Evolutionary conservation across 2,329 filamentous ascomycete genomes (phyloP), one percentile per base, ranked within the genome.

Genomic region (Gnomoniopsis sp.): DNA sequence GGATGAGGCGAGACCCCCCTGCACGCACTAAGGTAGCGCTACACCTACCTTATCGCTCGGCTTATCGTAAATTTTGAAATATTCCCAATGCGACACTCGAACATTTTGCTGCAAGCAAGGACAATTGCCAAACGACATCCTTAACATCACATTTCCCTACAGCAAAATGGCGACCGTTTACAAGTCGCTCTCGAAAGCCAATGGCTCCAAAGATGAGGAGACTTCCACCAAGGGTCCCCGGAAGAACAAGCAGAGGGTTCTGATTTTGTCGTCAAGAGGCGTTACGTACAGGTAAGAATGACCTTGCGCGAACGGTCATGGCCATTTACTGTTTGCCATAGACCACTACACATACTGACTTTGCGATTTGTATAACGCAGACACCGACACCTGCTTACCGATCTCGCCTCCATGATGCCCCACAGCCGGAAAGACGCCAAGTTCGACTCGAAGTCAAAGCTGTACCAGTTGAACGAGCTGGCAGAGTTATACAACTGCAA

Each of bases 381-480:
- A 74, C 95, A 97, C 74, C 89, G 95, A 47, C 95, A 99, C 77
- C 81, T 99, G 47, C 83, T 99, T 63, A 90, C 93, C 69, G 95
- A 99, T 70, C 81, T 99, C 50, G 86, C 91, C 59, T 83, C 89
- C 33, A 87, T 99, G 74, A 87, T 99, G 65, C 95, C 95, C 2
- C 95, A 99, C 73, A 88, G 88, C 65, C 87, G 91, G 70, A 96
- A 96, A 78, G 95, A 99, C 72, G 91, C 90, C 67, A 99, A 99
- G 76, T 90, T 97, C 65, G 95, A 99, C 74, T 95, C 91, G 55
- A 98, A 98, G 77, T 93, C 90, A 41, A 92, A 95, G 79, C 82
- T 92, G 66, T 83, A 86, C 82, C 80, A 89, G 71, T 84, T 96
- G 53, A 95, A 95, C 76, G 90, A 93, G 69, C 69, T 78, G 44